Evolutionary conservation across 78 protist genomes (phyloP), one percentile per base, ranked within the genome.

Genomic region (Isochrysis galbana): DNA sequence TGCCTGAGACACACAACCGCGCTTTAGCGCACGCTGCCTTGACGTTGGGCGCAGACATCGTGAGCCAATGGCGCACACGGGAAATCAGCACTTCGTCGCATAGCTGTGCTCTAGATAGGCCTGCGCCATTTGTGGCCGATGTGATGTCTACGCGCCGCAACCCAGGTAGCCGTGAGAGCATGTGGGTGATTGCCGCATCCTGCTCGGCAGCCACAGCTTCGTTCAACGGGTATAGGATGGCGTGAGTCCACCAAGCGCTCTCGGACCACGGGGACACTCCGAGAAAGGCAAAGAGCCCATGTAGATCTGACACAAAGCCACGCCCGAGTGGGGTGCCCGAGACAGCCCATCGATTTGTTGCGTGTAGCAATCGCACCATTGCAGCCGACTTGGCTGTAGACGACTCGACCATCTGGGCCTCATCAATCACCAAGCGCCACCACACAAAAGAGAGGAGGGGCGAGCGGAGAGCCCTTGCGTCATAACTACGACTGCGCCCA

Each of bases 341-440:
- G 14, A 80, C 88, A 25, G 48, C 51, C 88, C 88, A 80, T 0
- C 88, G 88, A 54, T 80, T 2, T 17, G 0, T 23, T 54, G 88
- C 88, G 38, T 0, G 39, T n/a, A 80, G 88, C 88, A 11, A n/a
- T 23, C 4, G 26, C 88, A 67, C 90, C 90, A 86, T 86, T 36
- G 39, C 48, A 1, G 90, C n/a, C 26, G 72, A 39, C 90, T 36
- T 51, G 5, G 69, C 77, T 19, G 90, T 51, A 11, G 21, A 14
- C 47, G 36, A 21, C 80, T 87, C 91, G 32, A 90, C 51, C 92
- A 72, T 72, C 47, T 90, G 92, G 22, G 87, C 92, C 87, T 90
- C 92, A 46, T 90, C 92, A 42, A 90, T 10, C 17, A 82, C 61
- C 3, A 70, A 2, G 19, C 92, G 86, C 86, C 86, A 90, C 47